Percentiles rank a stretch among this genome's conserved stretches.
Conservation (phyloP, 495 filamentous ascomycete genomes). For the Aspergillus cavernicola region DNA sequence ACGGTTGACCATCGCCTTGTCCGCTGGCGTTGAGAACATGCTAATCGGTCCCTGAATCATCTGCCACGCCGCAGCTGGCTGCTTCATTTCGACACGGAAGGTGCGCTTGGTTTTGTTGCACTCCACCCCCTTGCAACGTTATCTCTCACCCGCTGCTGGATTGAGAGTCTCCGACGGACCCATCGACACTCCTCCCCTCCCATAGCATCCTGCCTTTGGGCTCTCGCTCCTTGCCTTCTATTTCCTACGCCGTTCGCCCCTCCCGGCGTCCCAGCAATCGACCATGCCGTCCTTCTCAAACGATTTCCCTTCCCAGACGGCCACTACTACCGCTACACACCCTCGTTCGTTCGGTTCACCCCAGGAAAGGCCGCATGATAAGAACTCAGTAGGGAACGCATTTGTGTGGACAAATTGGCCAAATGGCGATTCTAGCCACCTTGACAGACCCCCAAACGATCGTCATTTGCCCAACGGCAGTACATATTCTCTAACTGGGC, state of each 20-base stretch:
- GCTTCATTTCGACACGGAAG: conserved; percentile 12
- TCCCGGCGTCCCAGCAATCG: conserved; percentile 6
- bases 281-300: conserved; percentile 44
- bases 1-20: conserved; percentile 9
- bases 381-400: conserved; percentile 43
- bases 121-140: conserved; percentile 9
- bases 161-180: not conserved
- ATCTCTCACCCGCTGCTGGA: conserved; percentile 3
- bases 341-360: conserved; percentile 38
- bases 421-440: conserved; percentile 37
- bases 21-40: conserved; percentile 19
- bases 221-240: not conserved
- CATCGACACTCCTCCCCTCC: not conserved
- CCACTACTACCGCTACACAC: conserved; percentile 33
- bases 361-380: conserved; percentile 44
- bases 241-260: conserved; percentile 6
- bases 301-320: conserved; percentile 34
- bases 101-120: conserved; percentile 2
- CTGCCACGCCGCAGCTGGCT: conserved; percentile 27
- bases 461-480: conserved; percentile 40
- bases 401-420: conserved; percentile 49
- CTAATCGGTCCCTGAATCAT: conserved; percentile 23
- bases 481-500: conserved; percentile 45
- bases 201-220: not conserved
- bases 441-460: conserved; percentile 34